These are phyloP conservation scores for Didymella keratinophila DNA, from an alignment of 2,329 filamentous ascomycete species.

Conservation along the genomic window DNA sequence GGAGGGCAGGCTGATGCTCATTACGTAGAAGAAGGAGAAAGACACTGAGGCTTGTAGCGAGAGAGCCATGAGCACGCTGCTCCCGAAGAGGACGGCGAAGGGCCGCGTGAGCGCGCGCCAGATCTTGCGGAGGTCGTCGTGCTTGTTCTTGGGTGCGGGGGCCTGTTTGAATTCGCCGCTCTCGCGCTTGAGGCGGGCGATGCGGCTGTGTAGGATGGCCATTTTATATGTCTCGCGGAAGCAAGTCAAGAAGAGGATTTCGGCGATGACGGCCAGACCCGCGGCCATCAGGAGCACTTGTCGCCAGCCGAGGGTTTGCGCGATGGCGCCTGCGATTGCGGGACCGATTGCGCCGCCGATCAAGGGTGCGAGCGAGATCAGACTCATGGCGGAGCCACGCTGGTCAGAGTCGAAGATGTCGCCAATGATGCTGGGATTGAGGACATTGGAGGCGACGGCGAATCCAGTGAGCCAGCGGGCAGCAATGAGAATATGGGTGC, in stretches of 20 bases:
- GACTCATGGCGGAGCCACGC: slow-evolving; percentile 65
- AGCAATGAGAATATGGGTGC: slow-evolving; percentile 51
- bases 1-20: slow-evolving; percentile 56
- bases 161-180: slow-evolving; percentile 20
- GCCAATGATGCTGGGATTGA: slow-evolving; percentile 70
- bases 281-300: slow-evolving; percentile 61
- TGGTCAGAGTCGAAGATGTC: slow-evolving; percentile 68
- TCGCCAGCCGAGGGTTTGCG: slow-evolving; percentile 65
- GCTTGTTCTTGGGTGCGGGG: slow-evolving; percentile 22
- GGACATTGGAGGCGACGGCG: slow-evolving; percentile 60
- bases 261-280: slow-evolving; percentile 58
- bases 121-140: slow-evolving; percentile 37
- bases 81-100: slow-evolving; percentile 55
- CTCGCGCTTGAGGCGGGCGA: slow-evolving; percentile 31
- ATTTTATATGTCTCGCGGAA: slow-evolving; percentile 70
- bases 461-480: slow-evolving; percentile 56
- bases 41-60: slow-evolving; percentile 53
- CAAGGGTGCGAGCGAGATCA: slow-evolving; percentile 65
- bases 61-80: slow-evolving; percentile 63
- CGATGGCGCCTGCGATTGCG: slow-evolving; percentile 63
- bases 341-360: slow-evolving; percentile 66
- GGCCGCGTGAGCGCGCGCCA: slow-evolving; percentile 54
- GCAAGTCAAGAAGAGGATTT: slow-evolving; percentile 60
- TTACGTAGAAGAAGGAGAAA: slow-evolving; percentile 57
- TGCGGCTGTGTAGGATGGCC: slow-evolving; percentile 56